Conservation (phyloP, 208 protist species). For the Acanthamoeba quina region DNA sequence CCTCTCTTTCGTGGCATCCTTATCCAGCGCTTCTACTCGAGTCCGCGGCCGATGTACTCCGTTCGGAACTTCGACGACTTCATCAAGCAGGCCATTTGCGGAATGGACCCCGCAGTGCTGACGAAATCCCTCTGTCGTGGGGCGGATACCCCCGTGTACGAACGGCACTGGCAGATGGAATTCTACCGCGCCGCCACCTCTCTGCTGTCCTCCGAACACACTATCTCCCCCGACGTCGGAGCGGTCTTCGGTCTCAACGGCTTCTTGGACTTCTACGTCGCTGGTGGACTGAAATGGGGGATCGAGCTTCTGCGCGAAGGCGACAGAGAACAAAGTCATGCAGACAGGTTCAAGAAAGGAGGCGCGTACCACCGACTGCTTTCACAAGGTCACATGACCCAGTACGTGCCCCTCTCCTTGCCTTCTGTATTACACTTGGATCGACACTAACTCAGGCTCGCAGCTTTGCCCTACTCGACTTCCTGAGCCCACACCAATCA, state of each 20-base stretch:
- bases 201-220: not conserved
- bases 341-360: not conserved
- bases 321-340: not conserved
- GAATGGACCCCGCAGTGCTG: not conserved
- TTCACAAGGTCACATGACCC: not conserved
- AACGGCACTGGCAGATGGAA: slow-evolving; percentile 14
- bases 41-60: not conserved
- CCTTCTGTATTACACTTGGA: not conserved
- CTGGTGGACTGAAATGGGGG: not conserved
- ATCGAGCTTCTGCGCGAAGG: not conserved
- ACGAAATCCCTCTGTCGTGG: not conserved
- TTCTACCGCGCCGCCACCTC: slow-evolving; percentile 7
- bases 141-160: not conserved
- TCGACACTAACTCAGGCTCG: not conserved
- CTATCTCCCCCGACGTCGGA: not conserved
- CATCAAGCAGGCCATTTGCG: not conserved
- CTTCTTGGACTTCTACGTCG: not conserved
- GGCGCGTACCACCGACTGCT: not conserved
- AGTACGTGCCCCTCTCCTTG: not conserved
- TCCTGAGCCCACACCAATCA: not conserved
- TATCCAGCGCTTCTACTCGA: not conserved
- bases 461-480: slow-evolving; percentile 1
- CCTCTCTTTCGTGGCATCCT: not conserved
- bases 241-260: not conserved
- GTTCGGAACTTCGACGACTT: not conserved